Conservation (phyloP, 129 eudicot species). For the Chrysanthemum seticuspe region DNA sequence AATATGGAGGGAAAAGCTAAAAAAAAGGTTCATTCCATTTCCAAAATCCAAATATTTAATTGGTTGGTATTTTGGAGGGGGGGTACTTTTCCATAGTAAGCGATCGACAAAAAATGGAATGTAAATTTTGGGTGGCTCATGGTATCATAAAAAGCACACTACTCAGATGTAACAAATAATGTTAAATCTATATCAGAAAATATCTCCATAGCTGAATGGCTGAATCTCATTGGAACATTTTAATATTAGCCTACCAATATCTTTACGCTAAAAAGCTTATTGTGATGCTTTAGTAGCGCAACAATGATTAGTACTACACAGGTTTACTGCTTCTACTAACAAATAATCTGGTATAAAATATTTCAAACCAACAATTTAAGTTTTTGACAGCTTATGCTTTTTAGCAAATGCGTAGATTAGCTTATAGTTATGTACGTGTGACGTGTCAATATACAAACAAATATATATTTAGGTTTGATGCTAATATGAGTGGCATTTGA, state of each 20-base stretch:
- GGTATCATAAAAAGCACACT: slow-evolving; percentile 13
- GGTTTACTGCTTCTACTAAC: not conserved
- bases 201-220: slow-evolving; percentile 31
- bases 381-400: no score
- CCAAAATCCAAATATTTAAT: slow-evolving; percentile 20
- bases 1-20: slow-evolving; percentile 30
- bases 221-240: slow-evolving; percentile 26
- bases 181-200: slow-evolving; percentile 21
- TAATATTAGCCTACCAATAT: slow-evolving; percentile 10
- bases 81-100: slow-evolving; percentile 9
- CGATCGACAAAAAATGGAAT: slow-evolving; percentile 29
- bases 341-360: no score
- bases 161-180: not conserved
- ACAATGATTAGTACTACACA: not conserved
- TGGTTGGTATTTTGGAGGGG: slow-evolving; percentile 21
- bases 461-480: slow-evolving; percentile 4
- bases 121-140: slow-evolving; percentile 10
- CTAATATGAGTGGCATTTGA: slow-evolving; percentile 33
- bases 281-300: not conserved
- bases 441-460: no score
- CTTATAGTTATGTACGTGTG: not conserved
- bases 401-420: no score
- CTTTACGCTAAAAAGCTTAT: slow-evolving; percentile 1
- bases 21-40: slow-evolving; percentile 27
- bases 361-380: no score